Base-by-base conservation (phyloP, 768 basidiomycete genomes). In the Mycena belliarum region DNA sequence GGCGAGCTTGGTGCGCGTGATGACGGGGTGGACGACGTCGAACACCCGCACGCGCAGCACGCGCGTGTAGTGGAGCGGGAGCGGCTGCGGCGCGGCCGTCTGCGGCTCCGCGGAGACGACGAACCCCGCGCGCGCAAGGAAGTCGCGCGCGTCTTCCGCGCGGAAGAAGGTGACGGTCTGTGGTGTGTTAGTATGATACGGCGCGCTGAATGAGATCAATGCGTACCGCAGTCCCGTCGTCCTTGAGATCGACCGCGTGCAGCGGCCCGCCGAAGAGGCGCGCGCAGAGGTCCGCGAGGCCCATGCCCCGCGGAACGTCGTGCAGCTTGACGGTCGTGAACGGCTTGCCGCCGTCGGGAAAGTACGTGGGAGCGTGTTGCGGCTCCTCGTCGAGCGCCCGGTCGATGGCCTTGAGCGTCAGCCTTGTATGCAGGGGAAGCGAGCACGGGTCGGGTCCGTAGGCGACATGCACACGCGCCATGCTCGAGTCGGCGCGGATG, bases 111-210 rank as follows among this genome's bases (percentile, higher is more conserved):
- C n/a, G n/a, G n/a, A n/a, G n/a, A n/a, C n/a, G n/a, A n/a, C n/a
- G n/a, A 4, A 57, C 11, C 35, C 35, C 49, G 20, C 15, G 40
- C 28, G 14, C 16, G 25, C 8, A 35, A 50, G 49, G 9, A 57
- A 57, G 26, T 46, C 49, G 44, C 44, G 49, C 49, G 49, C 56
- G 37, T 45, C 35, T 6, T 46, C 56, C 14, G 49, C 3, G 28
- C 16, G 56, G 28, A 51, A 41, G 43, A 51, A 41, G 35, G 50
- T 51, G 4, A 49, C 12, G 7, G 47, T 8, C 16, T 45, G 21
- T 49, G 50, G 42, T 6, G 18, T 21, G 9, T 48, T 1, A 25
- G n/a, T 5, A 28, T 32, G 12, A 12, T 18, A 46, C 2, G 6
- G n/a, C 7, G 4, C 15, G 15, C 6, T 21, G 21, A 26, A n/a